A percentile compares a stretch with the other conserved stretches of the same genome.
These are phyloP conservation scores for Trifolium pratense DNA, from an alignment of 306 rosid genomes.

Conservation along the genomic window DNA sequence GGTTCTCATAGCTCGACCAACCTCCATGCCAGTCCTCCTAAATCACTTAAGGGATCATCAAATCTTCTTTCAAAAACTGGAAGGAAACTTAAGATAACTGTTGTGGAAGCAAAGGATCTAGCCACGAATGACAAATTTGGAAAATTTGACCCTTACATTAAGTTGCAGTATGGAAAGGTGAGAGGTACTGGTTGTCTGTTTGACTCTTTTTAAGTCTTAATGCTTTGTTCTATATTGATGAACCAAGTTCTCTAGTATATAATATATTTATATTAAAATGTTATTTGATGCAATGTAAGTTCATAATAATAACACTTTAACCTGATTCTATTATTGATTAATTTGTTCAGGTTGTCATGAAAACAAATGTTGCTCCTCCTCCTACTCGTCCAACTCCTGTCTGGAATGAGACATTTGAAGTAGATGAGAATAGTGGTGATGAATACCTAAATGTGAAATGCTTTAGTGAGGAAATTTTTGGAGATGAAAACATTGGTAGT, in stretches of 20 bases:
- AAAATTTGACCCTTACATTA: conserved; percentile 70
- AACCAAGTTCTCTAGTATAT: conserved; percentile 24
- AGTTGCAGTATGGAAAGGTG: conserved; percentile 93
- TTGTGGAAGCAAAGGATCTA: conserved; percentile 82
- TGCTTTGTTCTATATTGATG: not conserved
- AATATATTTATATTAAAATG: conserved; percentile 16
- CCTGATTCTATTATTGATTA: conserved; percentile 34
- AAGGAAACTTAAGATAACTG: conserved; percentile 75
- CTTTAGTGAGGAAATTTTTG: conserved; percentile 71
- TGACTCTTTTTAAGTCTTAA: conserved; percentile 27
- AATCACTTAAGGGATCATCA: conserved; percentile 69
- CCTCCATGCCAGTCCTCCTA: conserved; percentile 46
- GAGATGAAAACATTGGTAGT: conserved; percentile 82
- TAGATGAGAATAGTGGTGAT: conserved; percentile 83
- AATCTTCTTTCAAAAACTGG: conserved; percentile 72
- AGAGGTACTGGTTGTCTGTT: conserved; percentile 26
- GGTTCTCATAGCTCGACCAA: conserved; percentile 73
- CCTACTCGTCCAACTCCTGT: conserved; percentile 53
- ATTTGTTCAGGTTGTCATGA: conserved; percentile 63
- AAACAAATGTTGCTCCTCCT: conserved; percentile 62
- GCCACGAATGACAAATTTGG: conserved; percentile 69
- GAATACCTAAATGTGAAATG: conserved; percentile 84
- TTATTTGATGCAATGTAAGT: not conserved
- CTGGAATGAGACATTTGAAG: conserved; percentile 85
- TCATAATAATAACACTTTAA: conserved; percentile 20